Evolutionary conservation across 768 basidiomycete genomes (phyloP), one percentile per base, ranked within the genome.

Genomic region (Multifurca ochricompacta): DNA sequence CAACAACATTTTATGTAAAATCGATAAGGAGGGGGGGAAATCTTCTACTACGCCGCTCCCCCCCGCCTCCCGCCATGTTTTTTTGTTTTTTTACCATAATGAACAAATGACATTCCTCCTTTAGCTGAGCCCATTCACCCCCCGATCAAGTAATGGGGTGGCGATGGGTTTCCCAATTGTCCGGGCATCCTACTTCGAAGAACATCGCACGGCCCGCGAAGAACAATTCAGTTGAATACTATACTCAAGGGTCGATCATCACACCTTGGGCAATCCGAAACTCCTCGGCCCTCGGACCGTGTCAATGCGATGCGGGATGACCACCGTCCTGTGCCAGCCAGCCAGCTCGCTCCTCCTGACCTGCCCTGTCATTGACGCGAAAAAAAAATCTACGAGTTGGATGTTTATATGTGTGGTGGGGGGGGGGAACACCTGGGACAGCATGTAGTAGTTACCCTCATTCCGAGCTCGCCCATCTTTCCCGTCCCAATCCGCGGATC

Each of bases 1-100:
- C 40, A 40, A 40, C 39, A 28, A n/a, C n/a, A n/a, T n/a, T 49
- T 54, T 54, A 54, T 54, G 53, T 54, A 54, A 55, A 25, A 8
- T 25, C 30, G 37, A 39, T 19, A 32, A 32, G n/a, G n/a, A 14
- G 34, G 43, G 6, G 27, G 48, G 47, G 54, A 44, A 49, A 37
- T 49, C 27, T 25, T 31, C 13, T 31, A 27, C 41, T 42, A 42
- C 40, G 41, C 50, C 32, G n/a, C 41, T 36, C 27, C 46, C 46
- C 34, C 18, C 45, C 14, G 34, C 21, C n/a, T n/a, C n/a, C n/a
- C n/a, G 39, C 39, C 41, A 42, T 42, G 27, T 13, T 25, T 27
- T 27, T 42, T 11, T 6, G 9, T 30, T 53, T 36, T 9, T 27
- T 37, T 41, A 11, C 13, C 9, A 43, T 10, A 7, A n/a, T 4